Conservation (phyloP, 768 basidiomycete species). For the Butyriboletus loyo region DNA sequence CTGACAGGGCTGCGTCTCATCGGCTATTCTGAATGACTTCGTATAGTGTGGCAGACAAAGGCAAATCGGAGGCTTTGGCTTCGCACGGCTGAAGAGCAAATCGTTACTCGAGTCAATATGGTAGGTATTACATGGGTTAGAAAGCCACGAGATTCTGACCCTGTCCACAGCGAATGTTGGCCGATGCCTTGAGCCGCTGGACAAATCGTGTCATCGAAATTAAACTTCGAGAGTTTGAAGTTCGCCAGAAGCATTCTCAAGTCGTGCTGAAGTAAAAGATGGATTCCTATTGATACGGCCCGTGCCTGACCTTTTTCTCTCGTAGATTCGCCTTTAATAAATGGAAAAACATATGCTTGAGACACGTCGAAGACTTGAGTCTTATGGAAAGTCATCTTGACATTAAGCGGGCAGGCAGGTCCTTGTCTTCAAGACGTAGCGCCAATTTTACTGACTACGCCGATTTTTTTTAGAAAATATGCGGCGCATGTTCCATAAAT, state of each 20-base stretch:
- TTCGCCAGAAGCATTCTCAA: slow-evolving; percentile 45
- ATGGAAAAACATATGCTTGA: slow-evolving; percentile 62
- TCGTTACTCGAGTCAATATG: slow-evolving; percentile 39
- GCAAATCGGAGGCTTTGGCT: slow-evolving; percentile 38
- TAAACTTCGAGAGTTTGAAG: slow-evolving; percentile 70
- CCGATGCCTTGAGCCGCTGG: slow-evolving; percentile 54
- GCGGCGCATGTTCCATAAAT: slow-evolving; percentile 65
- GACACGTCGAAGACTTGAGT: slow-evolving; percentile 67
- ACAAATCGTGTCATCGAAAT: slow-evolving; percentile 70
- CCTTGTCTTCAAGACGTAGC: background rate
- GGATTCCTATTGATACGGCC: slow-evolving; percentile 8
- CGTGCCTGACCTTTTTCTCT: slow-evolving; percentile 7
- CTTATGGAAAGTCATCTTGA: slow-evolving; percentile 84
- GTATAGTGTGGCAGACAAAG: slow-evolving; percentile 47
- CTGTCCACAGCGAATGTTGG: slow-evolving; percentile 47
- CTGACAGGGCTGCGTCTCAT: slow-evolving; percentile 10
- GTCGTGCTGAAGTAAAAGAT: slow-evolving; percentile 36
- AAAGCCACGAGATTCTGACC: slow-evolving; percentile 1
- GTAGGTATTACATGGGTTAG: slow-evolving; percentile 28
- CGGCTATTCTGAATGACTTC: slow-evolving; percentile 6
- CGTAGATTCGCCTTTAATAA: slow-evolving; percentile 57
- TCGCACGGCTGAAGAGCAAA: slow-evolving; percentile 42
- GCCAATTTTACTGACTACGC: background rate
- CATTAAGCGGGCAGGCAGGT: slow-evolving; percentile 73
- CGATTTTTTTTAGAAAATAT: slow-evolving; percentile 50